Evolutionary conservation across 345 rosid genomes (phyloP).

Genomic region (Populus nigra): DNA sequence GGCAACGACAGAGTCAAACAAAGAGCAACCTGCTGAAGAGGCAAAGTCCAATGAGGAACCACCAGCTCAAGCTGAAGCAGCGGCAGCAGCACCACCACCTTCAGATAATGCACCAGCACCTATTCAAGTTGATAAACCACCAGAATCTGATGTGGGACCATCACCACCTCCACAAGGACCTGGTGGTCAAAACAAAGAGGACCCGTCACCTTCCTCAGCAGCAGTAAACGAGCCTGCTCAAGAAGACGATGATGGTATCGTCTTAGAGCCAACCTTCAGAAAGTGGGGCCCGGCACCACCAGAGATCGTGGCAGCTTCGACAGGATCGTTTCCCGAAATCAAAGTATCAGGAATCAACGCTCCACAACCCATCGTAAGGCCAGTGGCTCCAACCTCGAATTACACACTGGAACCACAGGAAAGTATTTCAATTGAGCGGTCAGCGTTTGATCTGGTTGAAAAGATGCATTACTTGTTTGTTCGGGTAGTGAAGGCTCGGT

Average conservation of each 20-base stretch:
- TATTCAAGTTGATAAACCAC: conserved; percentile 24
- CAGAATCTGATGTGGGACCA: conserved; percentile 2
- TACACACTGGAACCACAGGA: conserved; percentile 57
- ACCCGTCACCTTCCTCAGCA: conserved; percentile 6
- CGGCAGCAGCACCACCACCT: conserved; percentile 4
- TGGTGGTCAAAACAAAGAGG: conserved; percentile 6
- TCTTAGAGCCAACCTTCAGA: conserved; percentile 22
- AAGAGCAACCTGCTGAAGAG: conserved; percentile 1
- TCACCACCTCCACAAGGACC: conserved; percentile 22
- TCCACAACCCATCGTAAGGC: conserved; percentile 51
- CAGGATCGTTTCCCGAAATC: conserved; percentile 48
- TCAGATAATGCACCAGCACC: conserved; percentile 29
- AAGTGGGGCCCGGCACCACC: conserved; percentile 30
- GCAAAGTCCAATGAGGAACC: not conserved
- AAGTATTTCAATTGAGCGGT: conserved; percentile 56
- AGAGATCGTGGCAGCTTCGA: conserved; percentile 43
- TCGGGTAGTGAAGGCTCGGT: conserved; percentile 72
- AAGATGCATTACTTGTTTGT: conserved; percentile 91
- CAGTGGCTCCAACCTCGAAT: conserved; percentile 29
- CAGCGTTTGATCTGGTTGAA: conserved; percentile 86
- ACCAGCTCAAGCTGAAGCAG: conserved; percentile 11
- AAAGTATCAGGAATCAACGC: conserved; percentile 35
- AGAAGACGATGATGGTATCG: conserved; percentile 26
- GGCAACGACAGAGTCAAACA: not conserved
- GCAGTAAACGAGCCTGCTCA: not conserved